A percentile compares a stretch with the other conserved stretches of the same genome.
Evolutionary conservation across 768 basidiomycete genomes (phyloP).

Genomic region (Albatrellus ellisii): DNA sequence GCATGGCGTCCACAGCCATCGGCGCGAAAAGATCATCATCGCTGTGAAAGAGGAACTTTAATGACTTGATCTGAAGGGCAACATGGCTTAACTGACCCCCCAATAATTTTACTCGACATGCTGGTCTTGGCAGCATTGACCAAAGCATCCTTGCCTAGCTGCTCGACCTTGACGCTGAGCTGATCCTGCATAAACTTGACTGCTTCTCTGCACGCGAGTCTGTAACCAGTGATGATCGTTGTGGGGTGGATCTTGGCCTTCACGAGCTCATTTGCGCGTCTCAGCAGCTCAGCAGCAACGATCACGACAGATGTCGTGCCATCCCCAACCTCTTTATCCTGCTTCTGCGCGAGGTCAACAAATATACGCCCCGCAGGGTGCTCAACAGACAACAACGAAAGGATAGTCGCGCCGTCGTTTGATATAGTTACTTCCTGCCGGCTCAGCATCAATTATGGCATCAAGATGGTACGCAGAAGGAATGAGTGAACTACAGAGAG

Average conservation of each 20-base stretch:
- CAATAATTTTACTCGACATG: slow-evolving; percentile 98
- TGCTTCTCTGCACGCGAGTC: slow-evolving; percentile 93
- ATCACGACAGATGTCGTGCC: slow-evolving; percentile 98
- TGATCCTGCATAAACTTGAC: slow-evolving; percentile 98
- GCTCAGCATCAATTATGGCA: slow-evolving; percentile 11
- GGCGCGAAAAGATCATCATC: slow-evolving; percentile 98
- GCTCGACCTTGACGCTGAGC: slow-evolving; percentile 86
- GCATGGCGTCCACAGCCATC: slow-evolving; percentile 98
- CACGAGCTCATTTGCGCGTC: slow-evolving; percentile 94
- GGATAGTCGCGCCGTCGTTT: slow-evolving; percentile 98
- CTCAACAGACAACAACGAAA: slow-evolving; percentile 85
- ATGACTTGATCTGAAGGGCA: slow-evolving; percentile 1
- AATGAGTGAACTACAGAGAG: background rate
- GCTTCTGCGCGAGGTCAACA: slow-evolving; percentile 96
- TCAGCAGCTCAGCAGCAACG: slow-evolving; percentile 91
- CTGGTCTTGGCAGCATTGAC: slow-evolving; percentile 96
- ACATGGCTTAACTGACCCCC: slow-evolving; percentile 57
- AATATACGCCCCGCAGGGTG: slow-evolving; percentile 97
- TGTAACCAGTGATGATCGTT: slow-evolving; percentile 97
- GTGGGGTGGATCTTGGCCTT: slow-evolving; percentile 98
- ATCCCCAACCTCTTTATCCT: slow-evolving; percentile 99
- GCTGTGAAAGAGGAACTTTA: slow-evolving; percentile 26
- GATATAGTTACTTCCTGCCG: slow-evolving; percentile 95
- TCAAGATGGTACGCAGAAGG: slow-evolving; percentile 4
- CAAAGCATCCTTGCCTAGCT: slow-evolving; percentile 82